A percentile compares a stretch with the other conserved stretches of the same genome.
Conservation (phyloP, 331 rosid species). For the Rhamnella rubrinervis region DNA sequence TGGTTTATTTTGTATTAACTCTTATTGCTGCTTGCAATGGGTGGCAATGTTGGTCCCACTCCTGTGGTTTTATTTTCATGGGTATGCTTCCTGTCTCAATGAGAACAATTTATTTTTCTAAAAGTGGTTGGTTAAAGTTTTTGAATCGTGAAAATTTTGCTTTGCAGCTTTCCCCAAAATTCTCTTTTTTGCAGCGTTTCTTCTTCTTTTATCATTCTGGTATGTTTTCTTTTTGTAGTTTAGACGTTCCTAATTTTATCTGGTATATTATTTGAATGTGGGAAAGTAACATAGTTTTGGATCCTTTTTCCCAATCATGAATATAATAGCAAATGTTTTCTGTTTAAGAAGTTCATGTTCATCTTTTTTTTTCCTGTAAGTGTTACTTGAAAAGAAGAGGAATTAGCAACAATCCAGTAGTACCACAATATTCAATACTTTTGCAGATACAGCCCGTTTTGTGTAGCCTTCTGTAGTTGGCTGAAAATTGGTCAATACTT, state of each 20-base stretch:
- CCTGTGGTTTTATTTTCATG: slow-evolving; percentile 86
- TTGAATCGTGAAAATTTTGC: slow-evolving; percentile 33
- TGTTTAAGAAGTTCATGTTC: not conserved
- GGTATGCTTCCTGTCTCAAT: slow-evolving; percentile 52
- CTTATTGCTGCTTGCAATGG: slow-evolving; percentile 71
- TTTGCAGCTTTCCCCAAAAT: slow-evolving; percentile 94
- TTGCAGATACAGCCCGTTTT: not conserved
- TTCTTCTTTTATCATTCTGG: slow-evolving; percentile 98
- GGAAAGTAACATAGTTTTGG: slow-evolving; percentile 15
- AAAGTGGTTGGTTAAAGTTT: slow-evolving; percentile 20
- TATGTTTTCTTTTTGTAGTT: slow-evolving; percentile 27
- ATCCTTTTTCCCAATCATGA: not conserved
- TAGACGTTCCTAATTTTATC: slow-evolving; percentile 9
- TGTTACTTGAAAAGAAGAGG: not conserved
- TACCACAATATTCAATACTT: too few species aligned
- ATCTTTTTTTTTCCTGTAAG: not conserved
- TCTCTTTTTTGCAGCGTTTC: slow-evolving; percentile 86
- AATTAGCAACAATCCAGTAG: not conserved
- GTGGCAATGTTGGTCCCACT: slow-evolving; percentile 82
- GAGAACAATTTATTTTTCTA: slow-evolving; percentile 6
- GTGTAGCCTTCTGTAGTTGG: not conserved
- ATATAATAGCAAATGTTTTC: not conserved
- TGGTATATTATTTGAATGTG: not conserved
- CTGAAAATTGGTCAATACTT: not conserved
- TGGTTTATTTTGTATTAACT: slow-evolving; percentile 59